These are phyloP conservation scores for Marchantia paleacea DNA, from an alignment of 225 moss, liverwort and hornwort genomes.

Conservation along the genomic window DNA sequence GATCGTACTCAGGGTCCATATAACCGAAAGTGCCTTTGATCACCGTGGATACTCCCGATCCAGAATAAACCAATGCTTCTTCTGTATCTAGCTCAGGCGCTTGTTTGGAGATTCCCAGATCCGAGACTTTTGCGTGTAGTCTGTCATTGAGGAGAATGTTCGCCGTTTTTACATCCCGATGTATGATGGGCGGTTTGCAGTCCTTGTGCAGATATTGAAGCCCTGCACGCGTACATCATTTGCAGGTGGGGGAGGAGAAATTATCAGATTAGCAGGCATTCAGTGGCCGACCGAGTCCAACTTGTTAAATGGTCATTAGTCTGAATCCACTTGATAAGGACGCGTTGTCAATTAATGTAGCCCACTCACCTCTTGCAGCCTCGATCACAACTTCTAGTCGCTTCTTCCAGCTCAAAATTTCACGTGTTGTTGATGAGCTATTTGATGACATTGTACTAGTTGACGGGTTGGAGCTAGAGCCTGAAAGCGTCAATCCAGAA, in stretches of 20 bases:
- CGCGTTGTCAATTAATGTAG: background rate
- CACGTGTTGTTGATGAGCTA: too few relatives aligned
- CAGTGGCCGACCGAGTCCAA: background rate
- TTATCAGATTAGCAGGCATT: background rate
- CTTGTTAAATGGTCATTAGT: background rate
- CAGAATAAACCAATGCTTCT: background rate
- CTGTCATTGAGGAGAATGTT: slow-evolving; percentile 36
- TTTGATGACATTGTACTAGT: too few relatives aligned
- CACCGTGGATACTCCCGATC: slow-evolving; percentile 19
- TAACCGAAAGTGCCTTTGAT: slow-evolving; percentile 35
- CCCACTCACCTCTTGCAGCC: too few relatives aligned
- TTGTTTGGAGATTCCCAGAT: slow-evolving; percentile 37
- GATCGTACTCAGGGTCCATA: slow-evolving; percentile 33
- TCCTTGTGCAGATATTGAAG: slow-evolving; percentile 37
- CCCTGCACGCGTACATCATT: slow-evolving; percentile 13
- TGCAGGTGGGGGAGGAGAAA: too few relatives aligned
- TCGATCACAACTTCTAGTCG: too few relatives aligned
- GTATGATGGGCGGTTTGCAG: slow-evolving; percentile 36
- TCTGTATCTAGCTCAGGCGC: background rate
- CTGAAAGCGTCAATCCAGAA: too few relatives aligned
- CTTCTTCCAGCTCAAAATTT: too few relatives aligned
- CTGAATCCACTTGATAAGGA: background rate
- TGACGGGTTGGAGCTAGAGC: too few relatives aligned
- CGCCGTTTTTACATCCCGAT: slow-evolving; percentile 40
- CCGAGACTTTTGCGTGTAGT: slow-evolving; percentile 30